Percentiles rank a stretch among this genome's conserved stretches.
Conservation (phyloP, 805 yeast genomes). For the Tetrapisispora pingtungensis region DNA sequence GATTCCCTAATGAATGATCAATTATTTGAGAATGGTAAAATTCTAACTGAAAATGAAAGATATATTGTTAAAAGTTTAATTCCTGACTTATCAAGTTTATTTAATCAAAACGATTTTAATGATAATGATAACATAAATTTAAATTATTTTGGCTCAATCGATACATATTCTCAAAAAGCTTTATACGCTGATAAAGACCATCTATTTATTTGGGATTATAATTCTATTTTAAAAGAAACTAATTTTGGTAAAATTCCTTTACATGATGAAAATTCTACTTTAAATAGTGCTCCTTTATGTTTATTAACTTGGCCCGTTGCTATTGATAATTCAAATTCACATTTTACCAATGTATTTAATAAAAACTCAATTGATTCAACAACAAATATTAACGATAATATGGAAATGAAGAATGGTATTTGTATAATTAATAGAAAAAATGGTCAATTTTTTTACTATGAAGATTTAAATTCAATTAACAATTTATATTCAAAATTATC, state of each 20-base stretch:
- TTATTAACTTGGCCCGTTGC: slow-evolving; percentile 26
- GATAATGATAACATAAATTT: background rate
- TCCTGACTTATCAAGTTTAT: slow-evolving; percentile 11
- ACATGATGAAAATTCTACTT: slow-evolving; percentile 16
- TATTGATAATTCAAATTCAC: slow-evolving; percentile 7
- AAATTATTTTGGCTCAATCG: slow-evolving; percentile 36
- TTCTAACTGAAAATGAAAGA: slow-evolving; percentile 26
- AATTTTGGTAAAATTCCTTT: slow-evolving; percentile 19
- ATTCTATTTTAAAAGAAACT: slow-evolving; percentile 52
- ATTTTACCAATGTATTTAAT: background rate
- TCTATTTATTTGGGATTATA: slow-evolving; percentile 60
- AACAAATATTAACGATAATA: background rate
- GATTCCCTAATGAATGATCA: background rate
- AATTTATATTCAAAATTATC: slow-evolving; percentile 23
- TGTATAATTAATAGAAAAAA: slow-evolving; percentile 49
- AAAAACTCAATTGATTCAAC: background rate
- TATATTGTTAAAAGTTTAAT: slow-evolving; percentile 19
- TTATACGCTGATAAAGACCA: slow-evolving; percentile 40
- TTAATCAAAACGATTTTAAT: background rate
- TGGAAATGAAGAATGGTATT: slow-evolving; percentile 46
- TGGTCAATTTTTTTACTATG: slow-evolving; percentile 61
- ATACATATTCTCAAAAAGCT: slow-evolving; percentile 39
- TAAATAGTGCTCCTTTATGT: slow-evolving; percentile 17
- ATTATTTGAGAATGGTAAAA: slow-evolving; percentile 8
- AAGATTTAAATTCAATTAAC: slow-evolving; percentile 44